These are phyloP conservation scores for Umbilicus rupestris DNA, from an alignment of 164 flowering plant genomes.

Conservation along the genomic window DNA sequence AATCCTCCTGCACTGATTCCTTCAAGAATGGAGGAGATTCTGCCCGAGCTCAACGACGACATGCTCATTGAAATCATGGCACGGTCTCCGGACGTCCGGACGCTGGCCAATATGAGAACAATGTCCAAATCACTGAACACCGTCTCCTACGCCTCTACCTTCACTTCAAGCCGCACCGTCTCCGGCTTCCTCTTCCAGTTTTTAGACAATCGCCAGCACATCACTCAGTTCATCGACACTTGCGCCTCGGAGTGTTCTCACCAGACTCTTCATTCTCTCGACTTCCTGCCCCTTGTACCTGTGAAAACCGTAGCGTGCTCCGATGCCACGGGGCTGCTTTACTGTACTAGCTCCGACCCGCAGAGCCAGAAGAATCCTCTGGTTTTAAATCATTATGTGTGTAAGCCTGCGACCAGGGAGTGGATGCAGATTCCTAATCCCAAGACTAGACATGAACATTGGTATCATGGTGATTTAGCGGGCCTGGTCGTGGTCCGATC, in stretches of 20 bases:
- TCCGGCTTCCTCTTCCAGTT: background rate
- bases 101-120: background rate
- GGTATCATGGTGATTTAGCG: background rate
- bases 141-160: background rate
- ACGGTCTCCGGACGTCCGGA: background rate
- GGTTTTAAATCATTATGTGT: background rate
- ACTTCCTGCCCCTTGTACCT: background rate
- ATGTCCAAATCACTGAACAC: background rate
- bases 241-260: background rate
- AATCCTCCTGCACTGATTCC: too few species aligned
- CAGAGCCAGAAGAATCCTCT: background rate
- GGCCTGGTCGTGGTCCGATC: background rate
- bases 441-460: background rate
- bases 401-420: background rate
- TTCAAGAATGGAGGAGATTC: too few species aligned
- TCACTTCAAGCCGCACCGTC: background rate
- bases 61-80: background rate
- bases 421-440: background rate
- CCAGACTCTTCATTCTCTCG: background rate
- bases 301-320: background rate
- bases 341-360: background rate
- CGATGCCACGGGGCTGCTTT: background rate
- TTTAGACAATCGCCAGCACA: background rate
- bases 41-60: too few species aligned
- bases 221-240: background rate